Percentiles rank a stretch among this genome's conserved stretches.
These are phyloP conservation scores for Pholiota molesta DNA, from an alignment of 768 basidiomycete genomes.

Conservation along the genomic window DNA sequence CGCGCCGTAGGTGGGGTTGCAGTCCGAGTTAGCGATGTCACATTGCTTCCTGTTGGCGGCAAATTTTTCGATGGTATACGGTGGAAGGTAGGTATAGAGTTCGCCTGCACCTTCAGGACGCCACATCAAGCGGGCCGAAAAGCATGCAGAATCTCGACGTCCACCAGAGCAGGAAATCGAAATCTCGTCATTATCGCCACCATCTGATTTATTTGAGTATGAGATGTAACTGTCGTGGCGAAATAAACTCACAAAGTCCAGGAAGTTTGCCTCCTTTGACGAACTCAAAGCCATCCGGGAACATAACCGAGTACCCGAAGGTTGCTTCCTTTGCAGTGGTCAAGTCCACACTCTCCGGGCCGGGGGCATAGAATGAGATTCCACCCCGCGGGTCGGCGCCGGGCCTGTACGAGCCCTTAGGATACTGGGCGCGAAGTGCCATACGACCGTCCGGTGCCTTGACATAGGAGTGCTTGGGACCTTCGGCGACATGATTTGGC, in stretches of 20 bases:
- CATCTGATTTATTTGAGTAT: constrained; percentile 40
- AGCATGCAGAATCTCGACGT: constrained; percentile 55
- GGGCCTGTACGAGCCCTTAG: constrained; percentile 59
- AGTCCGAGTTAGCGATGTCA: constrained; percentile 50
- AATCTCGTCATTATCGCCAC: constrained; percentile 50
- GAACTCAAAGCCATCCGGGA: constrained; percentile 62
- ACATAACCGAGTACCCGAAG: constrained; percentile 63
- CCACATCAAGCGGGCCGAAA: constrained; percentile 75
- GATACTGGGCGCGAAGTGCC: constrained; percentile 55
- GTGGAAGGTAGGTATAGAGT: constrained; percentile 73
- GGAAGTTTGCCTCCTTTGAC: constrained; percentile 73
- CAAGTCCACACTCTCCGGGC: constrained; percentile 52
- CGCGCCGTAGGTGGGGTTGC: constrained; percentile 66
- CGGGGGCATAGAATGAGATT: constrained; percentile 72
- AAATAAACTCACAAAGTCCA: constrained; percentile 54
- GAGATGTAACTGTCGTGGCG: neutral
- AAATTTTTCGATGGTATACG: constrained; percentile 39
- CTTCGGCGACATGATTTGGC: constrained; percentile 37
- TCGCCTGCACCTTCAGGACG: constrained; percentile 59
- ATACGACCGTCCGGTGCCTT: constrained; percentile 51
- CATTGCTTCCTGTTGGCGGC: constrained; percentile 52
- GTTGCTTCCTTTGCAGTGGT: constrained; percentile 68
- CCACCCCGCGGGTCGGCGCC: constrained; percentile 55
- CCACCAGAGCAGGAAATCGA: constrained; percentile 68
- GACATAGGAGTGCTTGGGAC: constrained; percentile 43